phyloP scores from a whole-genome alignment of 768 basidiomycete species.

The Amanita fuliginea region DNA sequence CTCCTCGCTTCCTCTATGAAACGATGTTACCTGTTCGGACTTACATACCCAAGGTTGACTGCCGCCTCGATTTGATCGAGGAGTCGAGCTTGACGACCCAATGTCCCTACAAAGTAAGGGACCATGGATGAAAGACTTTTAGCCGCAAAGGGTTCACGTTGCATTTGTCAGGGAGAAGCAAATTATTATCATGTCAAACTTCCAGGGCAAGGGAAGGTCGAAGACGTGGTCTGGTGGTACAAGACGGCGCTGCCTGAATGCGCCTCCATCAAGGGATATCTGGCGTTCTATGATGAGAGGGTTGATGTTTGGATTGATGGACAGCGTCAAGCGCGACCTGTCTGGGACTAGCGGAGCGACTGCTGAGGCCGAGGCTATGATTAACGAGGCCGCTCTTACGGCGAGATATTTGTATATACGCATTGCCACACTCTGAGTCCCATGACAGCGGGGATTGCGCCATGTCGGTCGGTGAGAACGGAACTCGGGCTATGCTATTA shows the following conservation, averaged over 20 bases:
- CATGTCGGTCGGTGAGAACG: background rate
- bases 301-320: conserved; percentile 58
- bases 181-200: conserved; percentile 32
- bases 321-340: conserved; percentile 31
- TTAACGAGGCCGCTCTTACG: no score
- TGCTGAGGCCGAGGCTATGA: no score
- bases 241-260: conserved; percentile 40
- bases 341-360: background rate
- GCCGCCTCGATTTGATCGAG: conserved; percentile 35
- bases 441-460: background rate
- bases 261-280: conserved; percentile 34
- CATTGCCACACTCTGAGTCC: no score
- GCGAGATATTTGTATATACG: no score
- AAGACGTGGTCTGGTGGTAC: conserved; percentile 59
- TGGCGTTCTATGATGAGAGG: conserved; percentile 59
- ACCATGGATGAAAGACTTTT: background rate
- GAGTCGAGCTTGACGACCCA: conserved; percentile 33
- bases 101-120: conserved; percentile 56
- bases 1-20: conserved; percentile 47
- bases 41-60: conserved; percentile 43
- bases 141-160: background rate
- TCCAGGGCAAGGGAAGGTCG: conserved; percentile 28
- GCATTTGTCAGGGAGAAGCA: background rate
- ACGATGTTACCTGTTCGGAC: conserved; percentile 44
- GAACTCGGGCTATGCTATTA: background rate